A percentile compares a stretch with the other conserved stretches of the same genome.
phyloP scores from a whole-genome alignment of 495 filamentous ascomycete genomes.

The Podospora comata region DNA sequence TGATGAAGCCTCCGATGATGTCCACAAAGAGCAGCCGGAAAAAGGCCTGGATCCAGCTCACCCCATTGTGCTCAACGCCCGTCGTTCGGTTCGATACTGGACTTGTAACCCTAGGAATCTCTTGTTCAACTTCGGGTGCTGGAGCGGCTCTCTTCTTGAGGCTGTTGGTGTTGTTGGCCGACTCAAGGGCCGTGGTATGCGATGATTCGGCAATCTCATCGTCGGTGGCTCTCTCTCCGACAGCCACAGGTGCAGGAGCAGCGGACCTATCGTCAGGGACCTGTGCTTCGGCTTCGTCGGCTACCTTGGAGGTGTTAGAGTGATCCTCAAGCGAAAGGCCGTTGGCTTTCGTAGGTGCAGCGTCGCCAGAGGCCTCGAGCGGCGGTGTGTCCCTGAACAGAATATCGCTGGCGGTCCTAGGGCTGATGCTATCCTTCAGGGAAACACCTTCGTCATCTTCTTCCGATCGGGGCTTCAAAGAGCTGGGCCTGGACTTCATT shows the following conservation, averaged over 20 bases:
- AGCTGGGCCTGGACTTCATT: conserved; percentile 15
- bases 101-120: neutral
- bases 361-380: neutral
- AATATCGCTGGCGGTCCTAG: conserved; percentile 2
- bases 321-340: neutral
- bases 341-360: neutral
- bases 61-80: conserved; percentile 15
- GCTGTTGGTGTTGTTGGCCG: neutral
- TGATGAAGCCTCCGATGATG: conserved; percentile 31
- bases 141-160: neutral
- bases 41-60: conserved; percentile 31
- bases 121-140: neutral
- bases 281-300: neutral
- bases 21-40: conserved; percentile 34
- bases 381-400: neutral
- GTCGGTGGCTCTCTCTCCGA: neutral
- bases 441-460: conserved; percentile 36
- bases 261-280: neutral
- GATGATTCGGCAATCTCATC: neutral
- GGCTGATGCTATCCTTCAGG: conserved; percentile 19
- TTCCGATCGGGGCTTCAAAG: conserved; percentile 13
- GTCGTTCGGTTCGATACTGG: neutral
- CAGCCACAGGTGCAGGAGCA: neutral
- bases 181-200: neutral
- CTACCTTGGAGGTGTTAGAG: neutral